Base-by-base conservation (phyloP, 129 eudicot genomes). In the Kitagawia praeruptora region DNA sequence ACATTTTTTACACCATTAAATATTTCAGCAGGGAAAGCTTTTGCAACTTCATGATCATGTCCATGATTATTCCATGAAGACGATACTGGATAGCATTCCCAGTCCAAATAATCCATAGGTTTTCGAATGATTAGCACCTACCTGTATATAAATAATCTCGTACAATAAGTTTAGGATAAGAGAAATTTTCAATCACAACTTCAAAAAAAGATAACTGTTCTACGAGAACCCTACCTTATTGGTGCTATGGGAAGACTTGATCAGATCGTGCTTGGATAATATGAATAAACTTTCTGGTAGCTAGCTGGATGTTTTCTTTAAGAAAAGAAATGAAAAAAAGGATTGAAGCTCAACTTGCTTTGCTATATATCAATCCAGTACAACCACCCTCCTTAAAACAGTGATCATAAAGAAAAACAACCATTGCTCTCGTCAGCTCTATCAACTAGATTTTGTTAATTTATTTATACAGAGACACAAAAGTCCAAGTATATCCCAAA, bases 41-140 rank as follows among this genome's bases (percentile, higher is more conserved):
- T 88, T 75, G 80, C 84, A 66, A 81, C 45, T 40, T 78, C 84
- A 54, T 64, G 75, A 11, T 64, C 25, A 12, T n/a, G 87, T 11
- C 80, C 82, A 21, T 85, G 87, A 70, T 82, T 84, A 69, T 75
- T 81, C 88, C 87, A 87, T 69, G 85, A 85, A 53, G 83, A 79
- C 0, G 87, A 58, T 67, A 42, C 71, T n/a, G 78, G 54, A 53
- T 51, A 54, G 71, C 84, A 75, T 51, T 84, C 86, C 91, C 93
- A 89, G 25, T 78, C 75, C 69, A 87, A 81, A 75, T 79, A 78
- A 27, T 87, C 97, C 97, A 91, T 91, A 54, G 45, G 34, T 82
- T 46, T 23, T 80, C 3, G 13, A 25, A 31, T 21, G n/a, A 16
- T 27, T 27, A 48, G 16, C n/a, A 6, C 3, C 34, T 18, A 34